Conservation (phyloP, 2,329 filamentous ascomycete genomes). For the Colletotrichum sp. region DNA sequence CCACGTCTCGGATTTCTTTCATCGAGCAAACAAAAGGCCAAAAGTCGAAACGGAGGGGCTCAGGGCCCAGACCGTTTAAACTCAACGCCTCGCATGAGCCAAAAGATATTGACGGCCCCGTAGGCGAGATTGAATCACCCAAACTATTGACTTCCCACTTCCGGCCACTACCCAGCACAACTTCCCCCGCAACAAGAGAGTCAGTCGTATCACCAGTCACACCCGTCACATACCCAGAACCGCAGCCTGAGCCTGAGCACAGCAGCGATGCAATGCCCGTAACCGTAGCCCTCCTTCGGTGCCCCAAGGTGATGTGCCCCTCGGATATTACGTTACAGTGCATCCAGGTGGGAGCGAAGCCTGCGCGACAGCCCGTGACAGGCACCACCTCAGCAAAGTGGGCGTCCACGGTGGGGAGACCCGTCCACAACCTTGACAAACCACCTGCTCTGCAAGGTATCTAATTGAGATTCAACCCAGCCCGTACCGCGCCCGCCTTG, state of each 20-base stretch:
- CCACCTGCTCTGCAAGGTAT: not conserved
- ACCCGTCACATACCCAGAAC: not conserved
- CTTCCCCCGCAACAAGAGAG: not conserved
- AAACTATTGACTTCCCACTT: not conserved
- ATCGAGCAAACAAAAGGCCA: not conserved
- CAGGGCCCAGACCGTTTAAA: not conserved
- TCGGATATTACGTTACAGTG: constrained; percentile 23
- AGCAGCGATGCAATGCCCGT: not conserved
- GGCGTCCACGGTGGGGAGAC: not conserved
- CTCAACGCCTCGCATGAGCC: not conserved
- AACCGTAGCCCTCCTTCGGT: not conserved
- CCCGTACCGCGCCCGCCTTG: not conserved
- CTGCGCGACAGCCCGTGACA: not conserved
- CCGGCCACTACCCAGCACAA: not conserved
- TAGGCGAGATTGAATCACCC: not conserved
- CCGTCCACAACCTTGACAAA: not conserved
- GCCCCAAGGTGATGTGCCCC: not conserved
- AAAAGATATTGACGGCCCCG: not conserved
- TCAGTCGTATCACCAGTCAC: not conserved
- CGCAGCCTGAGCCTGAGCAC: not conserved
- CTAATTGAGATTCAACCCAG: not conserved
- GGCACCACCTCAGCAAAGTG: not conserved
- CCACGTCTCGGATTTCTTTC: not conserved
- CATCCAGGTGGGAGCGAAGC: not conserved
- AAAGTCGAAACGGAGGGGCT: not conserved